Base-by-base conservation (phyloP, 495 filamentous ascomycete species). In the Aspergillus carlsbadensis region DNA sequence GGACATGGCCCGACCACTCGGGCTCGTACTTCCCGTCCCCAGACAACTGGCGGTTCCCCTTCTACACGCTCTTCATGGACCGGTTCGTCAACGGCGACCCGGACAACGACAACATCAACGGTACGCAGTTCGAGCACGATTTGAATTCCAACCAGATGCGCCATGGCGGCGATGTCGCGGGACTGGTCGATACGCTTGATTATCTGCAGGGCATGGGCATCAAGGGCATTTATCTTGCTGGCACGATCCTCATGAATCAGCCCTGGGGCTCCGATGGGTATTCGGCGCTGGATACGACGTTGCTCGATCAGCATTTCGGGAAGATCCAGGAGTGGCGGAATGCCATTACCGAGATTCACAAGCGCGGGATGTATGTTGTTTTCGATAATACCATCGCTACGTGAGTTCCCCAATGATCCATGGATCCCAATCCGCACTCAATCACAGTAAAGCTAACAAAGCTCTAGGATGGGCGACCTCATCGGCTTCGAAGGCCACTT, bases 191-290 rank as follows among this genome's bases (percentile, higher is more conserved):
- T 58, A 84, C 81, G 14, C 68, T 90, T 53, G 87, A 90, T 60
- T 90, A 90, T 69, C 65, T 90, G 36, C 85, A 87, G 48, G 87
- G 87, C 36, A 84, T 88, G 84, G 87, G 87, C 1, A 84, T 88
- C 69, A 88, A 87, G 75, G 83, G 70, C 5, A 73, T 90, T 14
- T 90, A 90, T 59, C 73, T 90, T 47, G 85, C 86, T 21, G 87
- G 87, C 7, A 81, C 78, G 21, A 76, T 80, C 11, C 75, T 87
- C 58, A 86, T 90, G 74, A 90, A 90, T 62, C 70, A 79, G 58
- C 87, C 87, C 10, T 90, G 87, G 87, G 78, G 79, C 11, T 77
- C 80, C 10, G 87, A 90, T 65, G 77, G 80, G 3, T 90, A 87
- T 60, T 76, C 81, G 61, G 84, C 87, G 15, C 66, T 89, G 18